These are phyloP conservation scores for Colletotrichum eremochloae DNA, from an alignment of 2,329 filamentous ascomycete species.

Conservation along the genomic window DNA sequence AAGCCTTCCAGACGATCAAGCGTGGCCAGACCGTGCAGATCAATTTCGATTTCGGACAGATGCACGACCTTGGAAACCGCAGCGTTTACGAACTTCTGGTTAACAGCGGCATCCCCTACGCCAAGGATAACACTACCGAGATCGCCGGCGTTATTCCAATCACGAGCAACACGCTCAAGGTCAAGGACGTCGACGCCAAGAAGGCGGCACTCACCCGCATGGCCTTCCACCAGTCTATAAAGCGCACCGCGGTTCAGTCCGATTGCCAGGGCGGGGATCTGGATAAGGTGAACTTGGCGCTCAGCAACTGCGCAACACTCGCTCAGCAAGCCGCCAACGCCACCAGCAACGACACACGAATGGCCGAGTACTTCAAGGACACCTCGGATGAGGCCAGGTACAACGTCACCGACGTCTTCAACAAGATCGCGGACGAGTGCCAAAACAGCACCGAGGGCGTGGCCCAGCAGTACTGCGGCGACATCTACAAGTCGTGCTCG, in stretches of 20 bases:
- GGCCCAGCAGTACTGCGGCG: conserved; percentile 70
- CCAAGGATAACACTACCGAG: conserved; percentile 61
- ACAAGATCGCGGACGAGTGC: conserved; percentile 67
- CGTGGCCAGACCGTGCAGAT: conserved; percentile 61
- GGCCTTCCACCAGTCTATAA: conserved; percentile 54
- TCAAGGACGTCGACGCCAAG: conserved; percentile 66
- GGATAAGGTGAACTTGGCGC: conserved; percentile 57
- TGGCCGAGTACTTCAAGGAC: conserved; percentile 75
- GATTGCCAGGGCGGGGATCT: conserved; percentile 64
- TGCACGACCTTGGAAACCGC: conserved; percentile 61
- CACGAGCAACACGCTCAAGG: conserved; percentile 67
- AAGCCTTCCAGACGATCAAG: conserved; percentile 61
- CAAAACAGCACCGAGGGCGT: conserved; percentile 60
- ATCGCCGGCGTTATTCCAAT: conserved; percentile 66
- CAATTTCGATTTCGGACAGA: conserved; percentile 64
- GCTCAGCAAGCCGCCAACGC: conserved; percentile 63
- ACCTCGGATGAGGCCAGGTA: conserved; percentile 53
- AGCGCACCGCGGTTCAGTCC: conserved; percentile 62
- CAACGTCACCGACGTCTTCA: conserved; percentile 64
- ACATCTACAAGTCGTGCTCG: conserved; percentile 66
- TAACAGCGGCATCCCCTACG: conserved; percentile 65
- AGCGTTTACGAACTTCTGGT: conserved; percentile 67
- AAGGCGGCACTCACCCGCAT: conserved; percentile 63
- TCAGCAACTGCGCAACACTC: conserved; percentile 64
- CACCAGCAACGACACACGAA: conserved; percentile 43